Evolutionary conservation across 2,329 filamentous ascomycete species (phyloP).

Genomic region (Anisogramma anomala): DNA sequence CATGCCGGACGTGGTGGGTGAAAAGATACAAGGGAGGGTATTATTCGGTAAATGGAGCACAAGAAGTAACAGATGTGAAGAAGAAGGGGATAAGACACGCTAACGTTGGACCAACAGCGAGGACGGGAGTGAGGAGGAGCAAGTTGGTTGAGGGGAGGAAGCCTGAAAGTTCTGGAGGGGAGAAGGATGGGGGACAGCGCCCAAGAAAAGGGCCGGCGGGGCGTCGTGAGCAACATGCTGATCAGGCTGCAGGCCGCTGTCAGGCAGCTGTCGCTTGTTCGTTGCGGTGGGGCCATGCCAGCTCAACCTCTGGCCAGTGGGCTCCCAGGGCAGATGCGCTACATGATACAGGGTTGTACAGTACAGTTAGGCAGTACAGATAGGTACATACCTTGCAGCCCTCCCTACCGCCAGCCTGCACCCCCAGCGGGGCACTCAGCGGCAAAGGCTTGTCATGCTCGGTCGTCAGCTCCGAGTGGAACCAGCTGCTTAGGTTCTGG

Average conservation of each 20-base stretch:
- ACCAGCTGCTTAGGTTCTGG: too few species aligned
- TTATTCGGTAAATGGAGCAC: conserved; percentile 10
- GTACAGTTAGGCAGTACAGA: too few species aligned
- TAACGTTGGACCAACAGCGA: too few species aligned
- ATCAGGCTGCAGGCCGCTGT: too few species aligned
- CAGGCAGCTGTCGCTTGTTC: background rate
- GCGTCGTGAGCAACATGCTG: conserved; percentile 3
- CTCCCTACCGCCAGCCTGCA: too few species aligned
- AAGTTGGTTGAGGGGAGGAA: conserved; percentile 2
- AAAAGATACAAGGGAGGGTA: background rate
- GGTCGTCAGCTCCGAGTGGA: too few species aligned
- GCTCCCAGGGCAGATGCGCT: too few species aligned
- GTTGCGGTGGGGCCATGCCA: background rate
- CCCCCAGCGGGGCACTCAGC: background rate
- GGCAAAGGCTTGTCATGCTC: too few species aligned
- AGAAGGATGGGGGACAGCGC: conserved; percentile 8
- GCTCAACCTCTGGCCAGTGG: background rate
- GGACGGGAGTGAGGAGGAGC: too few species aligned
- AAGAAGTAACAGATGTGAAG: background rate
- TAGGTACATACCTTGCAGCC: too few species aligned
- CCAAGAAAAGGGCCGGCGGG: conserved; percentile 10
- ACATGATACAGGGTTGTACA: too few species aligned
- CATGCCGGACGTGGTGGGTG: conserved; percentile 25
- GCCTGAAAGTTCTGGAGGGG: conserved; percentile 6
- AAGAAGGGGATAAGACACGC: too few species aligned